Evolutionary conservation across 345 rosid genomes (phyloP), one percentile per base, ranked within the genome.

Genomic region (Schrenkiella parvula): DNA sequence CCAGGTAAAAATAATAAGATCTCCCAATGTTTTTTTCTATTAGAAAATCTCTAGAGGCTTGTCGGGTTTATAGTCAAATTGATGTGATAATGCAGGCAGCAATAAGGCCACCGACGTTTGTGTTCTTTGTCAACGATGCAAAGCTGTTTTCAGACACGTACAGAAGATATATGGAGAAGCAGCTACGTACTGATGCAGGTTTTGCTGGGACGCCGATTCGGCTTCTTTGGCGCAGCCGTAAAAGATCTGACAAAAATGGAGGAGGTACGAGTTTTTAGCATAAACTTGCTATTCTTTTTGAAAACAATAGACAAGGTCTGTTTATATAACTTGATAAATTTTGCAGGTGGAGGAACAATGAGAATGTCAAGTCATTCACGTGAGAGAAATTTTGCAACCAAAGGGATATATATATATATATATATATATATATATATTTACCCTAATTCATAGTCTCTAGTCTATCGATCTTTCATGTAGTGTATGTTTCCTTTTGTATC

Each of bases 101-200:
- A 54, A 82, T 90, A 59, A 89, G 98, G 76, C 98, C 96, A 35
- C 98, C 98, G 41, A 90, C 96, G 50, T 93, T 93, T 74, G 97
- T 93, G 66, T 89, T 90, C 89, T 93, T 93, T 56, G 96, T 90
- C 29, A 93, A 93, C 72, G 97, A 93, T 41, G 81, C 96, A 57
- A 93, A 85, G 79, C 85, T 93, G 54, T 93, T 93, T 57, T 84
- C 96, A 3, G 97, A 93, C 75, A 90, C 96, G 10, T 93, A 90
- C 75, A 86, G 95, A 23, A 87, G 92, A 44, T 93, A 86, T 71
- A 82, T 93, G 97, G 98, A 90, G 87, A 93, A 93, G 85, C 93
- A 89, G 81, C 87, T 93, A 48, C 96, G 95, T 54, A 15, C 83
- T 8, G 87, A 90, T 77, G 96, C 93, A 19, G 97, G 98, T 42